These are phyloP conservation scores for Hymenochaete sp. DNA, from an alignment of 1,284 basidiomycete species.

Conservation along the genomic window DNA sequence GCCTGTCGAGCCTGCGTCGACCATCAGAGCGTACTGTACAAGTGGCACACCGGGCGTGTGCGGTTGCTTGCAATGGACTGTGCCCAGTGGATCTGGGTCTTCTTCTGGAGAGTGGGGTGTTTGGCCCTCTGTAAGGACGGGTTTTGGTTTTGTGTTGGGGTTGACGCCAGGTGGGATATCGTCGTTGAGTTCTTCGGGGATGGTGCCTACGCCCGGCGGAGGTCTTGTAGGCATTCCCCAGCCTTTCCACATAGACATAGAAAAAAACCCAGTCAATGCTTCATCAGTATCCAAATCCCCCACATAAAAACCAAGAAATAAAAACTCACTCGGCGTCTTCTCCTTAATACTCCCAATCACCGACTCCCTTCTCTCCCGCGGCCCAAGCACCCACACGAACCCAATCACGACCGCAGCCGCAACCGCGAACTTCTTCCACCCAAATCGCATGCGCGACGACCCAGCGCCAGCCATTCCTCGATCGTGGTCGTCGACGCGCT, in stretches of 20 bases:
- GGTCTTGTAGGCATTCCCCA: conserved; percentile 15
- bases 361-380: conserved; percentile 33
- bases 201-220: conserved; percentile 17
- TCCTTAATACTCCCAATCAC: conserved; percentile 23
- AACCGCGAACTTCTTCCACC: conserved; percentile 64
- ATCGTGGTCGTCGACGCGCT: conserved; percentile 48
- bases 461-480: conserved; percentile 17
- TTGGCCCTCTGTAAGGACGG: conserved; percentile 20
- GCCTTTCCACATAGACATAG: conserved; percentile 1
- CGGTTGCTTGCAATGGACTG: conserved; percentile 58
- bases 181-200: conserved; percentile 2
- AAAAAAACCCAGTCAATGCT: background rate
- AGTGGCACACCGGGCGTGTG: conserved; percentile 41
- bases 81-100: conserved; percentile 57
- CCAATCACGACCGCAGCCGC: conserved; percentile 46
- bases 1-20: conserved; percentile 96
- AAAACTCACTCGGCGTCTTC: conserved; percentile 23
- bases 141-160: conserved; percentile 24
- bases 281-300: background rate
- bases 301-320: background rate
- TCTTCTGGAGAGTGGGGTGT: conserved; percentile 39
- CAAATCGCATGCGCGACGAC: conserved; percentile 31
- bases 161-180: conserved; percentile 11
- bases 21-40: conserved; percentile 93
- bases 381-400: conserved; percentile 57